Percentiles rank a stretch among this genome's conserved stretches.
These are phyloP conservation scores for Anacardium occidentale DNA, from an alignment of 345 rosid species.

Conservation along the genomic window DNA sequence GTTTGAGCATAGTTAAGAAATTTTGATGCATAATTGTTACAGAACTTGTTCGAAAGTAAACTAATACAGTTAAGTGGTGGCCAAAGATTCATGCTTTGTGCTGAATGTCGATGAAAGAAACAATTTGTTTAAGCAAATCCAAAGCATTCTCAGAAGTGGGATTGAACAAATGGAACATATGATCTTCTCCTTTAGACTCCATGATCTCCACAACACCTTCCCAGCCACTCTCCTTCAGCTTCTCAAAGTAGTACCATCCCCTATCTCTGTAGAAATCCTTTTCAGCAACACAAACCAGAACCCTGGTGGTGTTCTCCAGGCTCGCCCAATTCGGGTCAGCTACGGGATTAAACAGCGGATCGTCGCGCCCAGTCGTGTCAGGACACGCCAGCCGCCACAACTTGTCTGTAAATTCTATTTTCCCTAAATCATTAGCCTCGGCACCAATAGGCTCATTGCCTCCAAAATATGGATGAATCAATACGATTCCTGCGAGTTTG, in stretches of 20 bases:
- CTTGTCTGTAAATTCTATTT: background rate
- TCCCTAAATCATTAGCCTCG: background rate
- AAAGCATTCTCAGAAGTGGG: constrained; percentile 28
- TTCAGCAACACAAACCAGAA: constrained; percentile 45
- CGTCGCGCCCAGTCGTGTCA: constrained; percentile 36
- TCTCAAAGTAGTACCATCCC: constrained; percentile 33
- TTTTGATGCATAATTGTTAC: too few species aligned
- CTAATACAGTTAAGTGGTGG: background rate
- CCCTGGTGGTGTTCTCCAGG: constrained; percentile 36
- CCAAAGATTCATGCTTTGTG: background rate
- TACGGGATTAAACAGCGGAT: constrained; percentile 45
- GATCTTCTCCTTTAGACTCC: constrained; percentile 41
- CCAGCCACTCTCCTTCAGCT: constrained; percentile 44
- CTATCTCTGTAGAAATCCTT: constrained; percentile 34
- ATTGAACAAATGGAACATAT: constrained; percentile 39
- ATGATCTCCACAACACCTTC: constrained; percentile 35
- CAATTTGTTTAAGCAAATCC: constrained; percentile 24
- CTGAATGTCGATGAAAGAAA: constrained; percentile 24
- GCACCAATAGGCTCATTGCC: constrained; percentile 18
- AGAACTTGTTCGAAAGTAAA: too few species aligned
- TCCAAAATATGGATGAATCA: constrained; percentile 36
- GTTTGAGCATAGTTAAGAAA: too few species aligned
- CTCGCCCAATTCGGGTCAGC: constrained; percentile 34
- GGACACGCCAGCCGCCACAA: constrained; percentile 36
- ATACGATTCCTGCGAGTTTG: constrained; percentile 13